These are phyloP conservation scores for Miscanthus sacchariflorus DNA, from an alignment of 202 grass and related monocot genomes.

Conservation along the genomic window DNA sequence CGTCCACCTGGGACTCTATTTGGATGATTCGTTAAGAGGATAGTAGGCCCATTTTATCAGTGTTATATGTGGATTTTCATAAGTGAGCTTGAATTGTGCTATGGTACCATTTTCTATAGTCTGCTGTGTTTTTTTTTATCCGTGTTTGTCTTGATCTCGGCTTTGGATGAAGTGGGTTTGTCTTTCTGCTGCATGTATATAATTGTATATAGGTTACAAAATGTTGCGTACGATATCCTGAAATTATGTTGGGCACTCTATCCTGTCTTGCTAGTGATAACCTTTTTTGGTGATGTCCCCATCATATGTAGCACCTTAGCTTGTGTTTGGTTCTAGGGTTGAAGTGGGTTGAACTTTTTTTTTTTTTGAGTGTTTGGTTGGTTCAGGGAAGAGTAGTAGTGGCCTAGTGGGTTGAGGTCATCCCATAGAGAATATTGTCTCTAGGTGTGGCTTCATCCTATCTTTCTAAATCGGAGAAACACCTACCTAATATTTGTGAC, in stretches of 20 bases:
- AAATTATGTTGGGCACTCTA: not conserved
- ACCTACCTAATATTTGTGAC: no score
- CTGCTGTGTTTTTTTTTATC: not conserved
- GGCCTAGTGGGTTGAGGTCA: no score
- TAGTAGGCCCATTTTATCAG: not conserved
- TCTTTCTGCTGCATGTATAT: constrained; percentile 15
- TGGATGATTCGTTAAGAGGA: constrained; percentile 39
- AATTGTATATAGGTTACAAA: not conserved
- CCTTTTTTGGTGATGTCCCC: not conserved
- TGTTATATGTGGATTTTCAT: constrained; percentile 21
- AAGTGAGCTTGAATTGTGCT: constrained; percentile 26
- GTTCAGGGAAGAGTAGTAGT: no score
- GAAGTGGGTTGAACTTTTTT: no score
- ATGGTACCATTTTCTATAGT: not conserved
- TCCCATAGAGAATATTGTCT: no score
- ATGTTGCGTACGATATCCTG: not conserved
- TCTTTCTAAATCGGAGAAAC: no score
- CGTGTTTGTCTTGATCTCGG: not conserved
- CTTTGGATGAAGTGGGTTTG: not conserved
- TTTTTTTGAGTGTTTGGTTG: no score
- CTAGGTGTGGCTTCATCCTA: no score
- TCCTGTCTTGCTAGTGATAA: not conserved
- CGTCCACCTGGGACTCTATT: constrained; percentile 7
- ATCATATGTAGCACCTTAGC: not conserved
- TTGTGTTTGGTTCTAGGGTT: not conserved